phyloP scores from a whole-genome alignment of 2,329 filamentous ascomycete species.

The Talaromyces piceae region DNA sequence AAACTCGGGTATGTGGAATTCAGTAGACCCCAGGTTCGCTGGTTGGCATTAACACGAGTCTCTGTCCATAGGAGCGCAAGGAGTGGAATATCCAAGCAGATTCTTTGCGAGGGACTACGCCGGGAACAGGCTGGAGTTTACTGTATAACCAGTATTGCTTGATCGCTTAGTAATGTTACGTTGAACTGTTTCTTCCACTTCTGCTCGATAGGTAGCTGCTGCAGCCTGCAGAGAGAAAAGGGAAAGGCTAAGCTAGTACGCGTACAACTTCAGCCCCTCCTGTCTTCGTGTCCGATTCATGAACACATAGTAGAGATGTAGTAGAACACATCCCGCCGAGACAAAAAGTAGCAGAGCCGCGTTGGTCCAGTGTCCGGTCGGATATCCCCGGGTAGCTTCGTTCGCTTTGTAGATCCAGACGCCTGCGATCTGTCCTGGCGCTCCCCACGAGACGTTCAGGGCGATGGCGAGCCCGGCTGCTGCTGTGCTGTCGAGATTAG shows the following conservation, averaged over 20 bases:
- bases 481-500: constrained; percentile 59
- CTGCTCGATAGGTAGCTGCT: neutral
- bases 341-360: constrained; percentile 55
- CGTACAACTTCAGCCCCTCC: constrained; percentile 1
- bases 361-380: constrained; percentile 64
- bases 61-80: constrained; percentile 39
- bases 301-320: constrained; percentile 52
- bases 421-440: constrained; percentile 62
- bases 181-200: neutral
- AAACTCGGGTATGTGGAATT: constrained; percentile 28
- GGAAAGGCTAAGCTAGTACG: too few relatives aligned
- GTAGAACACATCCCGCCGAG: constrained; percentile 44
- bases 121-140: constrained; percentile 50
- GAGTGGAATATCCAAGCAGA: constrained; percentile 52
- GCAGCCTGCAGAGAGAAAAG: too few relatives aligned
- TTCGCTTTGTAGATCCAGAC: constrained; percentile 66
- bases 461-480: constrained; percentile 63
- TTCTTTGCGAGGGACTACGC: constrained; percentile 57
- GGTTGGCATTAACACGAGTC: constrained; percentile 14
- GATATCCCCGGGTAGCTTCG: constrained; percentile 55
- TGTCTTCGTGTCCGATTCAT: constrained; percentile 28
- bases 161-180: neutral
- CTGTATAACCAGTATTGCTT: constrained; percentile 25
- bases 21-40: neutral
- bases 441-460: constrained; percentile 61